Percentiles rank a stretch among this genome's conserved stretches.
phyloP scores from a whole-genome alignment of 257 asterid genomes.

The Solanum neorickii region DNA sequence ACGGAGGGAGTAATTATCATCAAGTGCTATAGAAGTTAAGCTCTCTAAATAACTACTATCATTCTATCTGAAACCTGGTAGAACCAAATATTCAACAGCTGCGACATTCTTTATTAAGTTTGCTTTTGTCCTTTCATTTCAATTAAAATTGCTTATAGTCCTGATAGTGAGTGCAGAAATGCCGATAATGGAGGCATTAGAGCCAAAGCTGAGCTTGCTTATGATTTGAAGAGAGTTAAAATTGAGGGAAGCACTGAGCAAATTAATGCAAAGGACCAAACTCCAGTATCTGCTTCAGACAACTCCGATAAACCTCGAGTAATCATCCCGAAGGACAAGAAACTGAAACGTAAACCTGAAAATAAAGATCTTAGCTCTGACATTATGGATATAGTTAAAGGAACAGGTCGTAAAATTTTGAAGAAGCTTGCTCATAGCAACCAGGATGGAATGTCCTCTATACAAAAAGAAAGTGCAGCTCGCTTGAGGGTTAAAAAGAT shows the following conservation, averaged over 20 bases:
- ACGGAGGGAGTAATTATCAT: not conserved
- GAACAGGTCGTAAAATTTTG: constrained; percentile 33
- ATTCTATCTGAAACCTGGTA: not conserved
- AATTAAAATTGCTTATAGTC: not conserved
- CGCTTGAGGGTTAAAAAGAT: constrained; percentile 91
- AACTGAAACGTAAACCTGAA: constrained; percentile 13
- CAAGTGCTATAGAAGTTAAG: not conserved
- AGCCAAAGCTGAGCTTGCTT: constrained; percentile 23
- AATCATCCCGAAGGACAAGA: constrained; percentile 13
- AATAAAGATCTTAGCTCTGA: constrained; percentile 25
- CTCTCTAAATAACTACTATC: not conserved
- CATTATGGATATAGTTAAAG: constrained; percentile 71
- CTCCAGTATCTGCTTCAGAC: constrained; percentile 22
- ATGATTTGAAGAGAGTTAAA: constrained; percentile 49
- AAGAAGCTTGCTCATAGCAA: constrained; percentile 23
- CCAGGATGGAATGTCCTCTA: constrained; percentile 18
- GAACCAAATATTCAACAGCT: not conserved
- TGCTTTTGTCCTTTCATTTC: not conserved
- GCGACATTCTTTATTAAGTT: not conserved
- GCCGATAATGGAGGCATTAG: constrained; percentile 33
- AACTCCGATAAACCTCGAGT: constrained; percentile 5
- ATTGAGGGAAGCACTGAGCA: constrained; percentile 25
- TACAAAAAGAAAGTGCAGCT: constrained; percentile 44
- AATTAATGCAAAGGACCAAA: constrained; percentile 17
- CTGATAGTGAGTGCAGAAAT: constrained; percentile 27